These are phyloP conservation scores for Cladophialophora carrionii DNA, from an alignment of 2,329 filamentous ascomycete genomes.

Conservation along the genomic window DNA sequence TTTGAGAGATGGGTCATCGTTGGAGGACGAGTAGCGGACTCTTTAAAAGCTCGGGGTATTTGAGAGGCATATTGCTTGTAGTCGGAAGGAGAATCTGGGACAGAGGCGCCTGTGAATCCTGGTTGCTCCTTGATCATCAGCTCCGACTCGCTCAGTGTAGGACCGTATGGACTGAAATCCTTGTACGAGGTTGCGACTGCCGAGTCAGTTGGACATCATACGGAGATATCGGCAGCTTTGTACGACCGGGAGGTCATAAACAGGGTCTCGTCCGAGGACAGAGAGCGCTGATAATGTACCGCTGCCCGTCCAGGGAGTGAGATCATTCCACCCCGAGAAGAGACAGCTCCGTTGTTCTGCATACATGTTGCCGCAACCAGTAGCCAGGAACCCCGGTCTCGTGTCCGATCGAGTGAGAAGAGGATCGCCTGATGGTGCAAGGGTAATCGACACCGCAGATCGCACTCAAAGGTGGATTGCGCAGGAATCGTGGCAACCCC, in stretches of 20 bases:
- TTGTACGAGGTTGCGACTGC: background rate
- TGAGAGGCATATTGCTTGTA: constrained; percentile 1
- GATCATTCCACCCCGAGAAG: background rate
- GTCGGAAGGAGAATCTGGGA: background rate
- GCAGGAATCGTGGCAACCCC: background rate
- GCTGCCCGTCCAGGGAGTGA: background rate
- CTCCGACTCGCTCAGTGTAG: background rate
- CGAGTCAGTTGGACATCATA: background rate
- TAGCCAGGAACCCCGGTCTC: background rate
- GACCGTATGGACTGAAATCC: background rate
- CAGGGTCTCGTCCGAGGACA: too few relatives aligned
- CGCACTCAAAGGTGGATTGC: background rate
- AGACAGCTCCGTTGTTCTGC: background rate
- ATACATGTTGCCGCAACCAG: background rate
- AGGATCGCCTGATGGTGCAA: constrained; percentile 6
- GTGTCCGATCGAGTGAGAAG: background rate
- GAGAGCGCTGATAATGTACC: background rate
- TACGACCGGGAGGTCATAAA: background rate
- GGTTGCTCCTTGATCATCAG: background rate
- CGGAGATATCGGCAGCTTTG: background rate
- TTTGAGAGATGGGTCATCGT: constrained; percentile 15
- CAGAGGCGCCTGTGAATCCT: background rate
- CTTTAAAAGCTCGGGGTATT: constrained; percentile 3
- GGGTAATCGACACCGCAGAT: background rate
- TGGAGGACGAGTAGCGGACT: constrained; percentile 12